Evolutionary conservation across 768 basidiomycete genomes (phyloP).

Genomic region (Suillus sp.): DNA sequence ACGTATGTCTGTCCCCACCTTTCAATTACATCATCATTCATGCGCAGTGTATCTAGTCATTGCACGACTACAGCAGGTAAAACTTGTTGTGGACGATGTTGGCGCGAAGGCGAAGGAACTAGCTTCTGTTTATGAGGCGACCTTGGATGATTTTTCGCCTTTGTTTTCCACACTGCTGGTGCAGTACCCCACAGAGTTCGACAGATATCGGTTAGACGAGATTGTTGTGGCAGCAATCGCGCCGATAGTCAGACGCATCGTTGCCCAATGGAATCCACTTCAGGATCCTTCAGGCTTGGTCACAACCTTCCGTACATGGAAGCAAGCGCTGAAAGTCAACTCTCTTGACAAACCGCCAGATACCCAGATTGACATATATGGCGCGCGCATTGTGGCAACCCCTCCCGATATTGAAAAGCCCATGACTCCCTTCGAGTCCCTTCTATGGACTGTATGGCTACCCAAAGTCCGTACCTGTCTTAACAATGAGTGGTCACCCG

Average conservation of each 20-base stretch:
- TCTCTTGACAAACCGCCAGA: slow-evolving; percentile 43
- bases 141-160: slow-evolving; percentile 72
- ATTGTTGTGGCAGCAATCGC: slow-evolving; percentile 91
- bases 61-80: slow-evolving; percentile 72
- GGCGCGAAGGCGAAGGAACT: slow-evolving; percentile 63
- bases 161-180: slow-evolving; percentile 71
- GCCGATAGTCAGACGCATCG: slow-evolving; percentile 73
- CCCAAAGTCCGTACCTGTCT: slow-evolving; percentile 91
- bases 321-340: slow-evolving; percentile 63
- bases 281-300: slow-evolving; percentile 68
- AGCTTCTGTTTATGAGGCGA: slow-evolving; percentile 65
- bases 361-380: slow-evolving; percentile 59
- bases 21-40: slow-evolving; percentile 8
- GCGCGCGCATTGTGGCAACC: slow-evolving; percentile 40
- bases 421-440: slow-evolving; percentile 95
- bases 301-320: slow-evolving; percentile 70
- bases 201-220: slow-evolving; percentile 81
- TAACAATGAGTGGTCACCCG: slow-evolving; percentile 93
- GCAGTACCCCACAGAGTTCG: slow-evolving; percentile 74
- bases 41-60: slow-evolving; percentile 57
- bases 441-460: slow-evolving; percentile 94
- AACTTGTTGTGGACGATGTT: slow-evolving; percentile 75
- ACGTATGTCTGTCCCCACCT: slow-evolving; percentile 45
- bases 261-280: slow-evolving; percentile 82
- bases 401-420: slow-evolving; percentile 46